Base-by-base conservation (phyloP, 1,284 basidiomycete genomes). In the Boletus hoseneyae region DNA sequence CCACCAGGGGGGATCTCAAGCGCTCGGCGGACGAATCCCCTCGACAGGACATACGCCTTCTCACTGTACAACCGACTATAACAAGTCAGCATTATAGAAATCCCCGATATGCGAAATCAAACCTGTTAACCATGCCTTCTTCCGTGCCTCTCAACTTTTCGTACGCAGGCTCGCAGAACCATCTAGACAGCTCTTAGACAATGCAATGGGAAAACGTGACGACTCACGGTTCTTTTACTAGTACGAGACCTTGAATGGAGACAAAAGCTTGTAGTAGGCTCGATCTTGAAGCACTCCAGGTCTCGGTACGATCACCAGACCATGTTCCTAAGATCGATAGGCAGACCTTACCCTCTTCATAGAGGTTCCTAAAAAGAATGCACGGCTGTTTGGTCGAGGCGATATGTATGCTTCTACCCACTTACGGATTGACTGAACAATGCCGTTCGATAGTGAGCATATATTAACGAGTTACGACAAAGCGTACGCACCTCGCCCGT, bases 341-440 rank as follows among this genome's bases (percentile, higher is more conserved):
- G 63, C 94, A 97, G 35, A 97, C 93, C 68, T 96, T 96, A 39
- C 93, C 93, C 59, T 97, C 94, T 64, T 96, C 93, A 61, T 97
- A 97, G 42, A 97, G 71, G 69, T 97, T 97, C 23, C 85, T 87
- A 25, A 54, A 36, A 49, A 32, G 36, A 35, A 41, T 27, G 47
- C 18, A 25, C 3, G 11, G 3, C 4, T 8, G 48, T 47, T 47
- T 45, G 25, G 42, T 52, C 49, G 45, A 32, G 15, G 16, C 32
- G 13, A 34, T 10, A 23, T 39, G 33, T 8, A 27, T 40, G 13
- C 7, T 43, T n/a, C 11, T 27, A 38, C 50, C 46, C n/a, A 61
- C 85, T 69, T 66, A 87, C 83, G 87, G 85, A 63, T 89, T 88
- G n/a, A 88, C 85, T 86, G 52, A 4, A 32, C 7, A n/a, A 29